Conservation (phyloP, 306 rosid species). For the Gastrolobium bilobum region DNA sequence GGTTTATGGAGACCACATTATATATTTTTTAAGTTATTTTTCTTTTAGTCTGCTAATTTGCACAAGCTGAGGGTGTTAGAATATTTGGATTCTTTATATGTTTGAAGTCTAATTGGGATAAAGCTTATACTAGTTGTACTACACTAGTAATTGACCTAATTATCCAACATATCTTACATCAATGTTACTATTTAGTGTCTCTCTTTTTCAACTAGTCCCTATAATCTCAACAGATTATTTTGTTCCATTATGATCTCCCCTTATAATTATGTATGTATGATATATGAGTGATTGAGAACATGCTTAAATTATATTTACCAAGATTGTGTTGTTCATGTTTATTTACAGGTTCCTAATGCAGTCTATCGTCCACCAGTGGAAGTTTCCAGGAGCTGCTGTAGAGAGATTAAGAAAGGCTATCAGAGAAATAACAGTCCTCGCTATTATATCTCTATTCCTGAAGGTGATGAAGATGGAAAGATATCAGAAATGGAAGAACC, state of each 20-base stretch:
- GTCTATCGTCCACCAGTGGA: constrained; percentile 76
- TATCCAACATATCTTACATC: constrained; percentile 19
- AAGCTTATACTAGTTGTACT: constrained; percentile 5
- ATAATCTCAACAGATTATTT: constrained; percentile 20
- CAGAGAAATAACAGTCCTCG: constrained; percentile 73
- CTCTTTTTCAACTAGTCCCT: background rate
- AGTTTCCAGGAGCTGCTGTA: constrained; percentile 69
- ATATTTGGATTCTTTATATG: constrained; percentile 11
- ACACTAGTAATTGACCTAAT: background rate
- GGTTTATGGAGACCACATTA: background rate
- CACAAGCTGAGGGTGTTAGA: background rate
- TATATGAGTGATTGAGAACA: constrained; percentile 2
- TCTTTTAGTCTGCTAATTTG: background rate
- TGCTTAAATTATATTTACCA: constrained; percentile 1
- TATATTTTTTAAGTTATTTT: background rate
- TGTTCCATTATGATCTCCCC: constrained; percentile 14
- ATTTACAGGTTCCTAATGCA: constrained; percentile 69
- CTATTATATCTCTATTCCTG: constrained; percentile 71
- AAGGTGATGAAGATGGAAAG: constrained; percentile 55
- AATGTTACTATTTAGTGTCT: constrained; percentile 9
- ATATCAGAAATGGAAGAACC: constrained; percentile 62
- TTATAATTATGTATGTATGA: constrained; percentile 6
- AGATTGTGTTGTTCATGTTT: constrained; percentile 17
- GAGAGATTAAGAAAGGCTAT: constrained; percentile 76
- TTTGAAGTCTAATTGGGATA: background rate